phyloP scores from a whole-genome alignment of 495 filamentous ascomycete genomes.

The Aspergillus nidulans region DNA sequence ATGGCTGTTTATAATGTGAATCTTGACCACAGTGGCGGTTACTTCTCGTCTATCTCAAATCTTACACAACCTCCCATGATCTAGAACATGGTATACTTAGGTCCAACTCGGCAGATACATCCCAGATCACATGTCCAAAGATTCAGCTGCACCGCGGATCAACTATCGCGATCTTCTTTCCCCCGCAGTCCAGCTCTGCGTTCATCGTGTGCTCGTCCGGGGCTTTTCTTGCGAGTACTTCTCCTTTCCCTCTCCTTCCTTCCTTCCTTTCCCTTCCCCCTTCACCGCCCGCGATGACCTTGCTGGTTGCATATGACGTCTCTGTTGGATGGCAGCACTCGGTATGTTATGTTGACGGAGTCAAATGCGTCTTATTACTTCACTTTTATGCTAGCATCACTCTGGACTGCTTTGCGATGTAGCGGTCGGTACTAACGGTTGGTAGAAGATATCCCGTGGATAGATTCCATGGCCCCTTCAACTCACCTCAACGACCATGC shows the following conservation, averaged over 20 bases:
- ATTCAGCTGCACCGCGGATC: conserved; percentile 19
- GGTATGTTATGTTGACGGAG: conserved; percentile 36
- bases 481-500: conserved; percentile 36
- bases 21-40: background rate
- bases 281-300: conserved; percentile 29
- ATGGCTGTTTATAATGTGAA: background rate
- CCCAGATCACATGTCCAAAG: conserved; percentile 23
- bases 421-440: conserved; percentile 18
- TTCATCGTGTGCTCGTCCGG: conserved; percentile 6
- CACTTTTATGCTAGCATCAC: background rate
- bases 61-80: background rate
- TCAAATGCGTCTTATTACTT: background rate
- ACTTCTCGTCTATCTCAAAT: background rate
- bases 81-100: conserved; percentile 1
- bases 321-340: conserved; percentile 60
- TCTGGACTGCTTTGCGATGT: background rate
- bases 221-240: conserved; percentile 8
- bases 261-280: conserved; percentile 1
- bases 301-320: conserved; percentile 33
- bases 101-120: conserved; percentile 4
- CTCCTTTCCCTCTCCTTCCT: conserved; percentile 6
- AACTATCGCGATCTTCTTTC: conserved; percentile 7
- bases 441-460: conserved; percentile 60
- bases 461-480: conserved; percentile 53
- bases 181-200: conserved; percentile 5